Percentiles rank a stretch among this genome's conserved stretches.
phyloP scores from a whole-genome alignment of 768 basidiomycete species.

The Amanita polypyramis region DNA sequence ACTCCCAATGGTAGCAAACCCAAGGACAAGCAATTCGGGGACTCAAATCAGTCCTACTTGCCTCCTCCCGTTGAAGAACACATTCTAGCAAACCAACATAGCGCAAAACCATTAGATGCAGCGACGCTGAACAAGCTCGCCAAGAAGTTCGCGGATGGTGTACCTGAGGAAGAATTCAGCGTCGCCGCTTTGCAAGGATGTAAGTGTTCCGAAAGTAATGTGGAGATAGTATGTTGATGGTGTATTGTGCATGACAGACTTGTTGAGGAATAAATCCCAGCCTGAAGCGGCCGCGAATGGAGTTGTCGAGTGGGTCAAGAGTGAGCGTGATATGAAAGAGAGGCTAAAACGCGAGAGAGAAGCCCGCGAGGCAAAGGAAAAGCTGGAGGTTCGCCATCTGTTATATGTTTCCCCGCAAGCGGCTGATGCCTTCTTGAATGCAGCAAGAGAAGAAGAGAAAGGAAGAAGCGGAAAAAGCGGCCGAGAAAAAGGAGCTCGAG shows the following conservation, averaged over 20 bases:
- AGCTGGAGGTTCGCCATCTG: conserved; percentile 43
- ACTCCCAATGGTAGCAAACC: not conserved
- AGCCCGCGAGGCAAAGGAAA: conserved; percentile 56
- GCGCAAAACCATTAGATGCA: conserved; percentile 55
- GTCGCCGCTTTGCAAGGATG: conserved; percentile 88
- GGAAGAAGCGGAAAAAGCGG: conserved; percentile 46
- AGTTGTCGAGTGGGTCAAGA: conserved; percentile 60
- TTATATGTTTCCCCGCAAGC: not conserved
- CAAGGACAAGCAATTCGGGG: conserved; percentile 35
- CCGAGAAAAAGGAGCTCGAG: conserved; percentile 52
- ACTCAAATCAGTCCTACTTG: conserved; percentile 47
- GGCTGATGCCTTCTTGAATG: not conserved
- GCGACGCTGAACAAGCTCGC: conserved; percentile 58
- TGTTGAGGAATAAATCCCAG: conserved; percentile 77
- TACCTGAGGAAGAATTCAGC: conserved; percentile 82
- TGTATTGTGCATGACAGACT: conserved; percentile 31
- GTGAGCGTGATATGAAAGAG: conserved; percentile 68
- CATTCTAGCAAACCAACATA: conserved; percentile 46
- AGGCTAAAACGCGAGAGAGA: conserved; percentile 67
- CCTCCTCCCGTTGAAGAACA: conserved; percentile 57
- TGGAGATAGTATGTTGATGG: conserved; percentile 10
- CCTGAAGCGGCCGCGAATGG: conserved; percentile 67
- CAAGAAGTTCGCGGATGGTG: conserved; percentile 66
- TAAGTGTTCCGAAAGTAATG: conserved; percentile 31
- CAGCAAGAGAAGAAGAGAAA: conserved; percentile 41